Conservation (phyloP, 148 eudicot genomes). For the Agrostemma githago region DNA sequence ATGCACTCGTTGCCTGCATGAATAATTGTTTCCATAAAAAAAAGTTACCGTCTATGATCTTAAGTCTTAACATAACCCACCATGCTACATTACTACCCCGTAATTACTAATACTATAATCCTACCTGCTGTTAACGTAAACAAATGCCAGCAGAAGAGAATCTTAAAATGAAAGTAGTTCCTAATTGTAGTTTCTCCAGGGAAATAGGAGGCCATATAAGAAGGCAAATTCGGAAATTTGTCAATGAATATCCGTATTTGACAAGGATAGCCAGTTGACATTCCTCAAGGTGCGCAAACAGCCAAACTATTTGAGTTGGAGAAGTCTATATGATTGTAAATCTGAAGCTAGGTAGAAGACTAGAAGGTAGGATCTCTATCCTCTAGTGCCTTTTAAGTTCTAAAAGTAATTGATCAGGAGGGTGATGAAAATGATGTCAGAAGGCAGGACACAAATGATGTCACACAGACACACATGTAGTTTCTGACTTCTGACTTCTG, state of each 20-base stretch:
- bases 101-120: no score
- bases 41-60: not conserved
- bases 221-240: not conserved
- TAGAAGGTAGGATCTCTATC: not conserved
- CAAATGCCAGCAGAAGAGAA: not conserved
- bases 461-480: not conserved
- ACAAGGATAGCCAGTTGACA: not conserved
- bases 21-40: slow-evolving; percentile 9
- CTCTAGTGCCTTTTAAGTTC: not conserved
- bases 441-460: slow-evolving; percentile 1
- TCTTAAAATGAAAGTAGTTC: not conserved
- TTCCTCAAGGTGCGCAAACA: not conserved
- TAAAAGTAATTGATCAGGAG: not conserved
- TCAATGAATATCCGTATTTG: not conserved
- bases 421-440: not conserved
- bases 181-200: not conserved
- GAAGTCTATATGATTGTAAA: not conserved
- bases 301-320: not conserved
- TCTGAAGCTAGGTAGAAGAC: not conserved
- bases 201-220: not conserved
- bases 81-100: not conserved
- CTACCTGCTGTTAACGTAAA: not conserved
- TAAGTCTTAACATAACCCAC: not conserved
- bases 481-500: not conserved
- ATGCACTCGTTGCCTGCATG: slow-evolving; percentile 91